Evolutionary conservation across 352 stramenopile species (phyloP).

Genomic region (Globisporangium ultimum): DNA sequence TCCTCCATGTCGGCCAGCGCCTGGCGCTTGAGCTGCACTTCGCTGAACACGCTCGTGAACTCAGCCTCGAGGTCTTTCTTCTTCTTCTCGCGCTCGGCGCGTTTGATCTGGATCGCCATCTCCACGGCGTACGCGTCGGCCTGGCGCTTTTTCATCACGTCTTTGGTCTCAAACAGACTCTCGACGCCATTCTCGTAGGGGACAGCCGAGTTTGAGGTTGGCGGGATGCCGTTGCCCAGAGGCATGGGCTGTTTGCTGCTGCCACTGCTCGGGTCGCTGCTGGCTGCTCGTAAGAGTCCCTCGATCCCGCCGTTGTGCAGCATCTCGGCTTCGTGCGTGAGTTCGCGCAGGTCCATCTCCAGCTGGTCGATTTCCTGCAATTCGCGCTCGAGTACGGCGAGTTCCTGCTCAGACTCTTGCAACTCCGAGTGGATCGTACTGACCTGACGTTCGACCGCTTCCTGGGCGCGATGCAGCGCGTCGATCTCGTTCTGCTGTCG

Average conservation of each 20-base stretch:
- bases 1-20: conserved; percentile 78
- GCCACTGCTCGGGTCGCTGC: conserved; percentile 12
- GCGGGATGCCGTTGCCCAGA: conserved; percentile 51
- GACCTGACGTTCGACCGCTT: conserved; percentile 85
- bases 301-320: conserved; percentile 68
- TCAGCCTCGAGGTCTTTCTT: conserved; percentile 91
- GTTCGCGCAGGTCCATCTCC: conserved; percentile 83
- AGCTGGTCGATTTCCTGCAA: conserved; percentile 92
- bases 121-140: conserved; percentile 90
- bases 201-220: conserved; percentile 10
- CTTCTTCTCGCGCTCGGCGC: conserved; percentile 87
- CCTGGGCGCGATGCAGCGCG: conserved; percentile 88
- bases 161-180: conserved; percentile 45
- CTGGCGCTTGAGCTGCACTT: conserved; percentile 88
- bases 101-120: conserved; percentile 93
- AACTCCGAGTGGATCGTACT: conserved; percentile 90
- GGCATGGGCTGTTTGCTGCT: conserved; percentile 21
- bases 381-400: conserved; percentile 88
- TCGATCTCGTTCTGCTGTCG: conserved; percentile 92
- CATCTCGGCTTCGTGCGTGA: conserved; percentile 90
- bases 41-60: conserved; percentile 87
- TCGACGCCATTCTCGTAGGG: conserved; percentile 51
- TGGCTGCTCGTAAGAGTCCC: conserved; percentile 26
- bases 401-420: conserved; percentile 87
- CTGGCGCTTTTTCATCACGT: conserved; percentile 42